Evolutionary conservation across 257 asterid genomes (phyloP), one percentile per base, ranked within the genome.

Genomic region (Echites panduratus): DNA sequence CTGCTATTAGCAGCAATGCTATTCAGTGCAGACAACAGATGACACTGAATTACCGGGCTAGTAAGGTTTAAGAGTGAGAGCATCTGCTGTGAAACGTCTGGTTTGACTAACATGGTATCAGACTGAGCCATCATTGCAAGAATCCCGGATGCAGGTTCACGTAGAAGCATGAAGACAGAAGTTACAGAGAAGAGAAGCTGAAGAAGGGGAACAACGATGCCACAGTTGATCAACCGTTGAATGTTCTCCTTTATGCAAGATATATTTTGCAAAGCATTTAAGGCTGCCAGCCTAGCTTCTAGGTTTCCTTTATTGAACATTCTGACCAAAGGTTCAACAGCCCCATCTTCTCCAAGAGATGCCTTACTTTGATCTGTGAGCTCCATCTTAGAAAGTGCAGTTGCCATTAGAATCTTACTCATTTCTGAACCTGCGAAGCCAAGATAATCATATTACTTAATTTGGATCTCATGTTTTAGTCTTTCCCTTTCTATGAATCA

Each of bases 151-250:
- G 96, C 98, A 5, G 97, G 97, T 76, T 94, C 98, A 0, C 98
- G 83, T 10, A 94, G 81, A 44, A 87, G 85, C 97, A 91, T 88
- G 22, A 84, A 81, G 47, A 89, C 95, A 8, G 98, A 94, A 29
- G 98, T 91, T 19, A 94, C 98, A 0, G 98, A 93, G 85, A 93
- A 93, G 24, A 93, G 89, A n/a, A 94, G 97, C 84, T 89, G 97
- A 24, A 94, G 85, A 7, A 94, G 85, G 22, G 87, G 56, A 2
- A 76, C 80, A 9, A 89, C 83, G 2, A 91, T 77, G 32, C 96
- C 93, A 0, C 86, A 85, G 22, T 81, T 81, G 29, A 88, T 82
- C 85, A 94, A 66, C 4, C 71, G 83, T 44, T 85, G 85, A 75
- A 87, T 84, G 19, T 94, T 94, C 57, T 82, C 89, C 70, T 78